Evolutionary conservation across 129 eudicot species (phyloP).

Genomic region (Arctium minus): DNA sequence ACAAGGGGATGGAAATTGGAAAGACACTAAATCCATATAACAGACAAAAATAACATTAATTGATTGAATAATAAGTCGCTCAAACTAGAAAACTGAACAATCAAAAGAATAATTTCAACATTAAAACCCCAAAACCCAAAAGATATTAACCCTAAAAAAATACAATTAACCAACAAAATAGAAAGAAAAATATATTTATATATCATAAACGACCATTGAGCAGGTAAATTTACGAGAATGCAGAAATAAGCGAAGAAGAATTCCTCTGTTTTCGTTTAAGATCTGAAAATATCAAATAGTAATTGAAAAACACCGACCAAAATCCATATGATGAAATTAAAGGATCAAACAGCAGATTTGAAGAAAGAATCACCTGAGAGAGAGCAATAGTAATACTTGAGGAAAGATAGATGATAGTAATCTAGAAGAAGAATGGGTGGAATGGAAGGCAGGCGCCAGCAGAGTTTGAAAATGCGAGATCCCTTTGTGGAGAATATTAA

Average conservation of each 20-base stretch:
- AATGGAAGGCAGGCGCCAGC: background rate
- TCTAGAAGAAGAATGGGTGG: background rate
- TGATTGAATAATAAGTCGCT: background rate
- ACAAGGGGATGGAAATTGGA: background rate
- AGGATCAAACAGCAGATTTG: background rate
- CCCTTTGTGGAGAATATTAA: background rate
- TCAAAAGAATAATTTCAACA: background rate
- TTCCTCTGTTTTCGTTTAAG: background rate
- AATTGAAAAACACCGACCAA: background rate
- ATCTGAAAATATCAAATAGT: background rate
- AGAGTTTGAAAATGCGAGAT: conserved; percentile 9
- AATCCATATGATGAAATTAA: background rate
- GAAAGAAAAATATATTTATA: background rate
- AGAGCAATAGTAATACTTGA: background rate
- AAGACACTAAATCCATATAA: conserved; percentile 10
- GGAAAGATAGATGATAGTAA: background rate
- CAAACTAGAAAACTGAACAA: conserved; percentile 6
- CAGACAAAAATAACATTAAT: conserved; percentile 5
- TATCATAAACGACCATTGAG: background rate
- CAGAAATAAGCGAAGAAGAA: background rate
- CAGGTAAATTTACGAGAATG: conserved; percentile 8
- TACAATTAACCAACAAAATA: background rate
- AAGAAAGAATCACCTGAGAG: conserved; percentile 22
- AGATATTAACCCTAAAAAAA: conserved; percentile 7
- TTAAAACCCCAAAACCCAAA: conserved; percentile 22